These are phyloP conservation scores for Diaporthe sp. DNA, from an alignment of 2,329 filamentous ascomycete species.

Conservation along the genomic window DNA sequence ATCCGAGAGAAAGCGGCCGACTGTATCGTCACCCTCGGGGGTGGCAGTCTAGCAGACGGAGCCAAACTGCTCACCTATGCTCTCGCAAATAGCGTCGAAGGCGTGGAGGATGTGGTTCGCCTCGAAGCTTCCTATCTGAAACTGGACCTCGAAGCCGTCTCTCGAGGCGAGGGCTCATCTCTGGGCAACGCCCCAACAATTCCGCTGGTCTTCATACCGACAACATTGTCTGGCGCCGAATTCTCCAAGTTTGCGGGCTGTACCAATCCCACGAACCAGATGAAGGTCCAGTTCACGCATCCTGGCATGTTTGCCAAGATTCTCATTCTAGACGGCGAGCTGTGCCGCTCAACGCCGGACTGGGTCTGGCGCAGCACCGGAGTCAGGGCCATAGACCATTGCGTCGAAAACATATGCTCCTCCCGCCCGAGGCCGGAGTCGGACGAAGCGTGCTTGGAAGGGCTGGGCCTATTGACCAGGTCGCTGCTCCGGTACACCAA, in stretches of 20 bases:
- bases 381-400: neutral
- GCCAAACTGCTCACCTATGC: neutral
- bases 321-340: neutral
- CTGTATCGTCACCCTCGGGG: neutral
- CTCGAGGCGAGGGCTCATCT: neutral
- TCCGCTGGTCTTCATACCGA: neutral
- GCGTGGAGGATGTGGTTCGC: neutral
- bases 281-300: neutral
- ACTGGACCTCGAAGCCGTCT: neutral
- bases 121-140: neutral
- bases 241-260: neutral
- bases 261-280: neutral
- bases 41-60: neutral
- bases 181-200: neutral
- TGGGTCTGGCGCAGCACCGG: neutral
- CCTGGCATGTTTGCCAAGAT: conserved; percentile 2
- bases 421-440: neutral
- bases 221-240: neutral
- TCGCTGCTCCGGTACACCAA: neutral
- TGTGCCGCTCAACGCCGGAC: conserved; percentile 2
- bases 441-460: neutral
- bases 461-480: neutral
- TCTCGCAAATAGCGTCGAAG: neutral
- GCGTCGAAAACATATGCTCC: neutral
- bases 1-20: neutral